Base-by-base conservation (phyloP, 2,329 filamentous ascomycete species). In the Pyrenochaeta sp. region DNA sequence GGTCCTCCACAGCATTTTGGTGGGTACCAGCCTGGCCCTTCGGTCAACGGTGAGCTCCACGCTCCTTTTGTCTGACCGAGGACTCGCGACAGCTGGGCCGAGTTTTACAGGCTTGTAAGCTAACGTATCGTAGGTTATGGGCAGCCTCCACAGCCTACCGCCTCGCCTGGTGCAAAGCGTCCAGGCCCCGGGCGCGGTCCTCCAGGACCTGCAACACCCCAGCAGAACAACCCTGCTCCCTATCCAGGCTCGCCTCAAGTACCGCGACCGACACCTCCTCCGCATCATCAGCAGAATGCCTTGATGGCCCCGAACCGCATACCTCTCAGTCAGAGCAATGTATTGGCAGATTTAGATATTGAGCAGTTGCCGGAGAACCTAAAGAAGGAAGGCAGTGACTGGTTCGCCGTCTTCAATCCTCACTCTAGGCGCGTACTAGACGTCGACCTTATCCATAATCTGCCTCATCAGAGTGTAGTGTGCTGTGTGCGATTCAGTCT, bases 361-460 rank as follows among this genome's bases (percentile, higher is more conserved):
- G 93, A 97, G 60, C 88, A 92, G 60, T 85, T 98, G 40, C 92
- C 93, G 30, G 86, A 90, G 1, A 89, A 93, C 68, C 88, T 93
- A 64, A 98, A 98, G 85, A 93, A 94, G 76, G 91, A 92, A 56
- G 91, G 92, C 30, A 83, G 87, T 44, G 95, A 98, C 76, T 99
- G 95, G 95, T 96, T 96, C 76, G 94, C 92, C 44, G 91, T 98
- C 65, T 99, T 97, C 85, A 97, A 99, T 80, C 93, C 94, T 44
- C 87, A 90, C 56, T 91, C 97, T 37, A 92, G 91, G 62, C 92
- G 95, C 58, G 88, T 93, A 50, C 83, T 99, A 50, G 95, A 99
- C 74, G 93, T 99, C 52, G 93, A 97, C 65, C 85, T 99, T 39
- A 90, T 97, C 47, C 95, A 98, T 80, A 97, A 93, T 55, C 85